A percentile compares a stretch with the other conserved stretches of the same genome.
Conservation (phyloP, 441 rosid genomes). For the Manihot esculenta region DNA sequence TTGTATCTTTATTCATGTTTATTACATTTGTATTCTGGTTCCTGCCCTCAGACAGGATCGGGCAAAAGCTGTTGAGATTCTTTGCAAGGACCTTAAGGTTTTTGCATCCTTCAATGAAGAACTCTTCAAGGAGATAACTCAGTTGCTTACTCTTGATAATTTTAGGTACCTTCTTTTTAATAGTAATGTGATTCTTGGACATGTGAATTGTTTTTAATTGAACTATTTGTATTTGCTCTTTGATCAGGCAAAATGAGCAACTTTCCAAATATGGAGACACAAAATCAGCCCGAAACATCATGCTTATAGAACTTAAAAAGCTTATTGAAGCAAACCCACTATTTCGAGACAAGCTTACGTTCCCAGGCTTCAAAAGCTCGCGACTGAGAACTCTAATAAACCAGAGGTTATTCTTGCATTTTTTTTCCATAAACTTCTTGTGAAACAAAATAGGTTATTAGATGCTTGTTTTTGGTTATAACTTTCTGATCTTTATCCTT, state of each 20-base stretch:
- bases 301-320: constrained; percentile 85
- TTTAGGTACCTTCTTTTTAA: constrained; percentile 36
- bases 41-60: constrained; percentile 46
- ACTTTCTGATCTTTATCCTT: neutral
- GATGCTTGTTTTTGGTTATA: neutral
- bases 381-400: constrained; percentile 82
- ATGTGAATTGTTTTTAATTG: neutral
- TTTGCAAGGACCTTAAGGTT: constrained; percentile 48
- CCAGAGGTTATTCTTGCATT: constrained; percentile 56
- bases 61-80: constrained; percentile 54
- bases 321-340: constrained; percentile 88
- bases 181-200: neutral
- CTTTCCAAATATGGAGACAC: constrained; percentile 93
- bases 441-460: neutral
- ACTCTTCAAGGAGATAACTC: constrained; percentile 57
- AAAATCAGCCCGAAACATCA: constrained; percentile 77
- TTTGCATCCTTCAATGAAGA: constrained; percentile 57
- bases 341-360: constrained; percentile 77
- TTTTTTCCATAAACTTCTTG: constrained; percentile 13
- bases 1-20: neutral
- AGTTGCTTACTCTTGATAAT: constrained; percentile 49
- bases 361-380: constrained; percentile 72
- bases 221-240: neutral
- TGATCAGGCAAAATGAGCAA: constrained; percentile 82
- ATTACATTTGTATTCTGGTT: constrained; percentile 6